Conservation (phyloP, 2,329 filamentous ascomycete species). For the Helotiales sp. region DNA sequence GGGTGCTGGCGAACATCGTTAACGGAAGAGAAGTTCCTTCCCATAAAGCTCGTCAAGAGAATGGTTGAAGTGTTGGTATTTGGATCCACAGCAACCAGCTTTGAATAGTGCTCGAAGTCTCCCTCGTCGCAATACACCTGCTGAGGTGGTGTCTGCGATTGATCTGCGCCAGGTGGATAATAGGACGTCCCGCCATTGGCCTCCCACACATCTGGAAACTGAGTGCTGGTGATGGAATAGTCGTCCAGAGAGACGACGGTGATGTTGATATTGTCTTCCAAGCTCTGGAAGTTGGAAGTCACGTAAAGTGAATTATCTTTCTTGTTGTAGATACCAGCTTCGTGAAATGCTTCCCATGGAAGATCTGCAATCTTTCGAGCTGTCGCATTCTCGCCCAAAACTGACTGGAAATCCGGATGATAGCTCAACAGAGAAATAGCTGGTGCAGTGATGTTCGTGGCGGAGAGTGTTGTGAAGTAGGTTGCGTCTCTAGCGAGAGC, state of each 20-base stretch:
- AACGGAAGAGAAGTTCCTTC: slow-evolving; percentile 14
- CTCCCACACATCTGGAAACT: slow-evolving; percentile 10
- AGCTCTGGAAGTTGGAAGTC: slow-evolving; percentile 10
- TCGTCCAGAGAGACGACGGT: slow-evolving; percentile 16
- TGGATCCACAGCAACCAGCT: slow-evolving; percentile 4
- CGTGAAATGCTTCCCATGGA: slow-evolving; percentile 17
- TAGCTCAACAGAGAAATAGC: slow-evolving; percentile 15
- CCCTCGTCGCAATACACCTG: slow-evolving; percentile 18
- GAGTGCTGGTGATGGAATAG: slow-evolving; percentile 13
- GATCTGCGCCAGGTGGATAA: slow-evolving; percentile 15
- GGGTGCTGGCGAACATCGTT: slow-evolving; percentile 17
- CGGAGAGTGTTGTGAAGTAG: slow-evolving; percentile 11
- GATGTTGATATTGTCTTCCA: slow-evolving; percentile 15
- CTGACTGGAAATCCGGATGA: neutral
- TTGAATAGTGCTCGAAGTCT: slow-evolving; percentile 11
- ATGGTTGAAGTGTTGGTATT: slow-evolving; percentile 11
- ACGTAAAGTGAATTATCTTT: slow-evolving; percentile 17
- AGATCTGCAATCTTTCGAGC: slow-evolving; percentile 16
- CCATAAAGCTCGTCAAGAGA: slow-evolving; percentile 11
- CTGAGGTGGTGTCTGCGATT: slow-evolving; percentile 11
- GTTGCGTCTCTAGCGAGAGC: slow-evolving; percentile 17
- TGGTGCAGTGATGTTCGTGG: slow-evolving; percentile 7
- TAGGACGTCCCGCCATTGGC: slow-evolving; percentile 11
- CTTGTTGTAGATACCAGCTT: slow-evolving; percentile 17
- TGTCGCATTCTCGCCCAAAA: slow-evolving; percentile 10